Evolutionary conservation across 352 stramenopile species (phyloP), one percentile per base, ranked within the genome.

Genomic region (Pythium monospermum): DNA sequence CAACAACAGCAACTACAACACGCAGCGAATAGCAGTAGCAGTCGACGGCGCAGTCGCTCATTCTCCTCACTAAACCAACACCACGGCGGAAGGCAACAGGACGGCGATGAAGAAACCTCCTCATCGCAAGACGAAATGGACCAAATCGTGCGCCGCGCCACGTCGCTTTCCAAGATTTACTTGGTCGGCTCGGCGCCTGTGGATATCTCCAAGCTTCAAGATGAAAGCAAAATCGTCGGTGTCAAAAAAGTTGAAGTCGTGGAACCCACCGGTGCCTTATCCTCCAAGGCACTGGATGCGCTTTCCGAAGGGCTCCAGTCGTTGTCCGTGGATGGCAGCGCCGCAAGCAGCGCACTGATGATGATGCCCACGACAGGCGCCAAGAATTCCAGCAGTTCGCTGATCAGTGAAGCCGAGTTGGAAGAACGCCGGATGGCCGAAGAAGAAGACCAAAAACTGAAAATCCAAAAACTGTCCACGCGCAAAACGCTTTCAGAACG

Each of bases 341-440:
- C 61, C 55, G 63, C 5, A 54, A 48, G 35, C 25, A 40, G 5
- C 3, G 22, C 18, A 6, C 18, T 4, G 4, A 30, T 19, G 0
- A 27, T 26, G 26, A 28, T 15, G 10, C 18, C 13, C 0, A 21
- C 25, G 26, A 28, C 31, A n/a, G 47, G 53, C 11, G 31, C 51
- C 6, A 57, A 64, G 7, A n/a, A n/a, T n/a, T 40, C 64, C 26
- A 59, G 64, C 8, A 53, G 57, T 32, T 68, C 83, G 31, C 53
- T 87, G 33, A 54, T 87, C 12, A 90, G 73, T 1, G 80, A 94
- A 42, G 83, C 86, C 49, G 70, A 94, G 44, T 48, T 91, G 22
- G 83, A 91, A 53, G 83, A 94, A 62, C 87, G 91, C 59, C 81
- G 85, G 49, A 91, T 94, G 83, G 83, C 87, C 49, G 83, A 91